These are phyloP conservation scores for Vitis labrusca DNA, from an alignment of 164 flowering plant genomes.

Conservation along the genomic window DNA sequence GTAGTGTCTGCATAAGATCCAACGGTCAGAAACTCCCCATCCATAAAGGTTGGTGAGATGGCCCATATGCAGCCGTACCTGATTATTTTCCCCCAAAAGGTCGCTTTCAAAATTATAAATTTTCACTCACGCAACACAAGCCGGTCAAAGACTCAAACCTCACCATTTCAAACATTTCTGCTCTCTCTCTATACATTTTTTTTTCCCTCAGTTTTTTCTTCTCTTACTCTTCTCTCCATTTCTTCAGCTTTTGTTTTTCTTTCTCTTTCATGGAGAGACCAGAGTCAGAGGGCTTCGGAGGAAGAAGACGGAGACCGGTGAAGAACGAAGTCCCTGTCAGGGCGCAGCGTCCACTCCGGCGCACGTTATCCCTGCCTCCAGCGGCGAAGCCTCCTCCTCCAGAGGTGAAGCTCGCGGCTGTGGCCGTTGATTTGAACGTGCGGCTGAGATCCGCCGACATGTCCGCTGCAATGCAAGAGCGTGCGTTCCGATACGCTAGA, in stretches of 20 bases:
- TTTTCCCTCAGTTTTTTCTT: neutral
- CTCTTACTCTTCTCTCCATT: neutral
- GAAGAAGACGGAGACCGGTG: neutral
- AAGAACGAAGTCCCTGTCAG: constrained; percentile 3
- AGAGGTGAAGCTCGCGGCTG: constrained; percentile 25
- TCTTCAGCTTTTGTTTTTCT: neutral
- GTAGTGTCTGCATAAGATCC: too few relatives aligned
- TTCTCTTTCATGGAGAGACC: neutral
- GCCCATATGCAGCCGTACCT: too few relatives aligned
- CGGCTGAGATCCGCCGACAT: constrained; percentile 43
- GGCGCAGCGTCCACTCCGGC: neutral
- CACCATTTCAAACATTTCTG: constrained; percentile 13
- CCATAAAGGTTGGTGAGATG: too few relatives aligned
- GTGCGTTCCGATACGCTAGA: constrained; percentile 30
- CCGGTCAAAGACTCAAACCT: neutral
- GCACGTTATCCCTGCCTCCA: neutral
- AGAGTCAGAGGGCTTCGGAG: neutral
- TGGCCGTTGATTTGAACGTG: constrained; percentile 26
- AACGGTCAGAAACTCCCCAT: too few relatives aligned
- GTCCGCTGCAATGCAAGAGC: constrained; percentile 36
- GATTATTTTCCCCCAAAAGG: too few relatives aligned
- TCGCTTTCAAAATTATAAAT: too few relatives aligned
- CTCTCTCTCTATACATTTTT: neutral
- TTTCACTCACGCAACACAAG: neutral
- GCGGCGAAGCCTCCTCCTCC: constrained; percentile 10